These are phyloP conservation scores for Sporothrix brunneoviolacea DNA, from an alignment of 2,329 filamentous ascomycete species.

Conservation along the genomic window DNA sequence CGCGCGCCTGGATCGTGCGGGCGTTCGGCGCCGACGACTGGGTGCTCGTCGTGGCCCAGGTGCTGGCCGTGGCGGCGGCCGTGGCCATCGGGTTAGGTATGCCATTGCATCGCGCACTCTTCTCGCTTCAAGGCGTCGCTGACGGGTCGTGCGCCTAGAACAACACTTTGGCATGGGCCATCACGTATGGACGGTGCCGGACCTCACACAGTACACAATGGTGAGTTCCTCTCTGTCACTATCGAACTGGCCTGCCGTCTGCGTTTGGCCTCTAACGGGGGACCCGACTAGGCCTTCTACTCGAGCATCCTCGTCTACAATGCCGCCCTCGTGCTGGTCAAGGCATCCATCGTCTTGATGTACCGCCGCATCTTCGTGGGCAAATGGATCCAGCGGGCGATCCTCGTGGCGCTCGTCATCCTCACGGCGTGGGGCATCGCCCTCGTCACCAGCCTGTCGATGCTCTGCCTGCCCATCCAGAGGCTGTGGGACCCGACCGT, in stretches of 20 bases:
- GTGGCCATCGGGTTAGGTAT: slow-evolving; percentile 23
- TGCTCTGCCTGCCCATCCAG: slow-evolving; percentile 21
- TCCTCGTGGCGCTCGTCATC: slow-evolving; percentile 18
- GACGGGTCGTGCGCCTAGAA: no score
- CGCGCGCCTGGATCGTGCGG: slow-evolving; percentile 19
- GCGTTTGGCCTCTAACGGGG: no score
- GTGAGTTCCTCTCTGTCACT: no score
- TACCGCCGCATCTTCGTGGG: slow-evolving; percentile 30
- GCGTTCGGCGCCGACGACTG: slow-evolving; percentile 22
- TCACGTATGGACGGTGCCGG: slow-evolving; percentile 10
- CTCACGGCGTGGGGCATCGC: slow-evolving; percentile 21
- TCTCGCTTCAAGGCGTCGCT: no score
- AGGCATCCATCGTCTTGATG: slow-evolving; percentile 30
- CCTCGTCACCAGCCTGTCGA: slow-evolving; percentile 19
- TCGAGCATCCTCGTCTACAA: slow-evolving; percentile 28
- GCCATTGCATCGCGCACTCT: no score
- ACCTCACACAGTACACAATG: not conserved
- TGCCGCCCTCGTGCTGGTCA: slow-evolving; percentile 24
- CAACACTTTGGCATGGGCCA: slow-evolving; percentile 15
- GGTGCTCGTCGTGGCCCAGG: slow-evolving; percentile 20
- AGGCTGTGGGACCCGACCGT: slow-evolving; percentile 21
- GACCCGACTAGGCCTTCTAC: slow-evolving; percentile 30
- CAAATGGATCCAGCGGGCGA: slow-evolving; percentile 20
- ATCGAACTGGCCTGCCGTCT: no score
- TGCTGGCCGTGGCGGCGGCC: slow-evolving; percentile 19